A percentile compares a stretch with the other conserved stretches of the same genome.
Conservation (phyloP, 345 rosid species). For the Gossypium thurberi region DNA sequence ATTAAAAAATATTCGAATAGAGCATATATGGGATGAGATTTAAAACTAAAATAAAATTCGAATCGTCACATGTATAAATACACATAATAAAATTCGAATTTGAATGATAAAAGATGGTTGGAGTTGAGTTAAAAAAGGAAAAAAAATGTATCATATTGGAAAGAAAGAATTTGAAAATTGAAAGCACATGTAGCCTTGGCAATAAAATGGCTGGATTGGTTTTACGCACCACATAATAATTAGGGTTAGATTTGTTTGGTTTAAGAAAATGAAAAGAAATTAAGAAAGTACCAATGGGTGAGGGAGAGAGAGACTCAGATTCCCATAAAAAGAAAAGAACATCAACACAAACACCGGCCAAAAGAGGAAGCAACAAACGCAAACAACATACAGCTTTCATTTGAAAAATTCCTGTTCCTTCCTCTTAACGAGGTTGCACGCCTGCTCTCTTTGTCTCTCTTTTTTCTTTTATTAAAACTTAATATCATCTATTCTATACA, state of each 20-base stretch:
- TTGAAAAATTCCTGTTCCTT: conserved; percentile 3
- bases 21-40: too few relatives aligned
- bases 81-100: too few relatives aligned
- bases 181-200: background rate
- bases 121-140: background rate
- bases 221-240: background rate
- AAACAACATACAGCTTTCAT: conserved; percentile 6
- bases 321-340: background rate
- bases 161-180: background rate
- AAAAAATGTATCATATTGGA: background rate
- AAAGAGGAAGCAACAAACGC: background rate
- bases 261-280: background rate
- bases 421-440: conserved; percentile 19
- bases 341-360: background rate
- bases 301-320: background rate
- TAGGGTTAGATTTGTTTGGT: background rate
- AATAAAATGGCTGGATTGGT: background rate
- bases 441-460: background rate
- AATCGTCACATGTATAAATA: too few relatives aligned
- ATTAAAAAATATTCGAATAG: too few relatives aligned
- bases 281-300: background rate
- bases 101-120: too few relatives aligned
- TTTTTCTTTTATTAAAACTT: background rate
- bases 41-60: too few relatives aligned
- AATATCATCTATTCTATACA: background rate